phyloP scores from a whole-genome alignment of 2,329 filamentous ascomycete genomes.

The Scedosporium dehoogii region DNA sequence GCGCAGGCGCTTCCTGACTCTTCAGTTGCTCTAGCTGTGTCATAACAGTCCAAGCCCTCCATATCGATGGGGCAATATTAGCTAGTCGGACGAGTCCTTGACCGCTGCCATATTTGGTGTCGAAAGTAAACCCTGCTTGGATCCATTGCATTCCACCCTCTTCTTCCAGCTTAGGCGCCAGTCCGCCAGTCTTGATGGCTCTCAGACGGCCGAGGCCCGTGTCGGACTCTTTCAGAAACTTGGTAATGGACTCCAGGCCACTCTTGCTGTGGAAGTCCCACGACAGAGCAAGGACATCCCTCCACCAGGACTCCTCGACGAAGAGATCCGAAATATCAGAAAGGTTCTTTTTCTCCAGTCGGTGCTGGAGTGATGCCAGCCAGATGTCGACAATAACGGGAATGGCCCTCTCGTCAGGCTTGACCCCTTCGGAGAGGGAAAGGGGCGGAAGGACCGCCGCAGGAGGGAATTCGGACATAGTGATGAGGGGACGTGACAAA shows the following conservation, averaged over 20 bases:
- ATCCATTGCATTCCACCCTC: slow-evolving; percentile 11
- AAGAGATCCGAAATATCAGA: slow-evolving; percentile 13
- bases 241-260: slow-evolving; percentile 10
- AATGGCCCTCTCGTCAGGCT: neutral
- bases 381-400: neutral
- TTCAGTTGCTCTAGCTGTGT: slow-evolving; percentile 16
- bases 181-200: slow-evolving; percentile 6
- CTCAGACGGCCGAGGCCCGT: slow-evolving; percentile 6
- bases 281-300: slow-evolving; percentile 16
- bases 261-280: slow-evolving; percentile 20
- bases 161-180: slow-evolving; percentile 10
- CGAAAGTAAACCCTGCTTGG: slow-evolving; percentile 13
- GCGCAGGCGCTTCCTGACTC: slow-evolving; percentile 8
- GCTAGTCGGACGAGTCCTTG: slow-evolving; percentile 14
- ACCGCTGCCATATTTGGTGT: slow-evolving; percentile 12
- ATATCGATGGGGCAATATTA: slow-evolving; percentile 9
- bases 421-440: neutral
- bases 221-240: slow-evolving; percentile 8
- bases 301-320: slow-evolving; percentile 17
- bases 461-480: slow-evolving; percentile 4
- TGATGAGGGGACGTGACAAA: neutral
- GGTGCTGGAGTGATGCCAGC: slow-evolving; percentile 4
- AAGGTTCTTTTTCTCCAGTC: slow-evolving; percentile 3
- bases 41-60: slow-evolving; percentile 17
- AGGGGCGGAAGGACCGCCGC: neutral